Evolutionary conservation across 805 yeast genomes (phyloP).

Genomic region (Monosporozyma solicola): DNA sequence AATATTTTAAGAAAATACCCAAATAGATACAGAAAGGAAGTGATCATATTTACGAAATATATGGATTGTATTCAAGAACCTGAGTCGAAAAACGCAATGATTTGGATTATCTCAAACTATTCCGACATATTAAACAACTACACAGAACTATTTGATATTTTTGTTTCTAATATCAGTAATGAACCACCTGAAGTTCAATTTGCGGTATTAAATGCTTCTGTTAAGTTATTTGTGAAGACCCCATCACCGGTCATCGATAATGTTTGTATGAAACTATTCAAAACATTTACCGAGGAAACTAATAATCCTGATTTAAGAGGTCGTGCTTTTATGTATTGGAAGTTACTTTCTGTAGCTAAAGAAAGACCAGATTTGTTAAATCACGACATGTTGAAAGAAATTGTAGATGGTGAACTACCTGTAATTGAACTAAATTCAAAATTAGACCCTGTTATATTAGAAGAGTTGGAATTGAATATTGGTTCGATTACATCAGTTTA

Average conservation of each 20-base stretch:
- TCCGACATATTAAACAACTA: constrained; percentile 36
- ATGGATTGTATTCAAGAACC: constrained; percentile 57
- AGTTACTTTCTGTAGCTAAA: constrained; percentile 45
- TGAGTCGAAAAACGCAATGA: constrained; percentile 66
- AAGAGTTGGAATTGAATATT: constrained; percentile 72
- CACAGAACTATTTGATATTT: constrained; percentile 21
- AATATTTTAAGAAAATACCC: constrained; percentile 75
- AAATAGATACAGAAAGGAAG: constrained; percentile 38
- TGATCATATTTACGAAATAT: constrained; percentile 35
- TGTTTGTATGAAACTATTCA: constrained; percentile 49
- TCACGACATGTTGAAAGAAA: constrained; percentile 35
- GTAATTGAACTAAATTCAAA: constrained; percentile 59
- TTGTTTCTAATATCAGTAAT: constrained; percentile 39
- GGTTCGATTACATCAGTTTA: constrained; percentile 81
- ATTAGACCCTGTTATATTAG: constrained; percentile 59
- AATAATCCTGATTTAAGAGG: constrained; percentile 83
- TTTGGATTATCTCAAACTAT: constrained; percentile 80
- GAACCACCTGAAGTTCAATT: constrained; percentile 71
- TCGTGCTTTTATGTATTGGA: constrained; percentile 79
- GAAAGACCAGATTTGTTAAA: constrained; percentile 29
- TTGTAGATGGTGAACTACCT: constrained; percentile 58
- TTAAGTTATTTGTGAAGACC: constrained; percentile 53
- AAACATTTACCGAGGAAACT: constrained; percentile 61
- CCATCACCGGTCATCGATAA: constrained; percentile 46
- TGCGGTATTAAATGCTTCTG: constrained; percentile 61